phyloP scores from a whole-genome alignment of 805 yeast genomes.

The Metschnikowia similis region DNA sequence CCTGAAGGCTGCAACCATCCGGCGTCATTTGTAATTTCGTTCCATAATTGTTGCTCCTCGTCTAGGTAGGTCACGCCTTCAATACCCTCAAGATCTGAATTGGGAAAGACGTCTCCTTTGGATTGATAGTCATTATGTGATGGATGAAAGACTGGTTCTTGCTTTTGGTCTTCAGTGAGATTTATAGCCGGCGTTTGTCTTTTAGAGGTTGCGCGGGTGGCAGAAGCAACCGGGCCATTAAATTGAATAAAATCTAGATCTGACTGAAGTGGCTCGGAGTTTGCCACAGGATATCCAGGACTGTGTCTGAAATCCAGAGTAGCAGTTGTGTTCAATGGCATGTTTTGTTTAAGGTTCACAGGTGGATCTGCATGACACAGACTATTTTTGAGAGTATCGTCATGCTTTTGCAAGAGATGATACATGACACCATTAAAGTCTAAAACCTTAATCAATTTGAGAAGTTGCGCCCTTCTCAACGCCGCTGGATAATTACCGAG shows the following conservation, averaged over 20 bases:
- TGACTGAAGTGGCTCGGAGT: conserved; percentile 18
- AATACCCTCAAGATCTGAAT: conserved; percentile 37
- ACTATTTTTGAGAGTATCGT: conserved; percentile 33
- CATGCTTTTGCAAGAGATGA: conserved; percentile 53
- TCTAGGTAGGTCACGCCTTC: conserved; percentile 40
- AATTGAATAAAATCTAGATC: conserved; percentile 26
- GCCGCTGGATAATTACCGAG: conserved; percentile 81
- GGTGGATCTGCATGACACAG: conserved; percentile 3
- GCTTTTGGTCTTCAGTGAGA: conserved; percentile 17
- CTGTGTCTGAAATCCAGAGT: conserved; percentile 8
- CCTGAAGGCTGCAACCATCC: conserved; percentile 53
- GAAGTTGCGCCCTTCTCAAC: conserved; percentile 63
- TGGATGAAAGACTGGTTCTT: conserved; percentile 12
- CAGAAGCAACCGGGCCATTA: conserved; percentile 18
- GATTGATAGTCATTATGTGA: not conserved
- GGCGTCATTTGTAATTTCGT: conserved; percentile 71
- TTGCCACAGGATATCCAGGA: conserved; percentile 9
- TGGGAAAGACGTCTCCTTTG: conserved; percentile 29
- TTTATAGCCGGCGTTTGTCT: conserved; percentile 18
- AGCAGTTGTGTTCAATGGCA: conserved; percentile 3
- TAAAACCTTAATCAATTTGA: conserved; percentile 58
- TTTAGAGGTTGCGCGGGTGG: conserved; percentile 16
- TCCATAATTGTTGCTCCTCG: conserved; percentile 60
- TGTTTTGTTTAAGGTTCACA: conserved; percentile 10
- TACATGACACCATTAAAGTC: conserved; percentile 67